Percentiles rank a stretch among this genome's conserved stretches.
These are phyloP conservation scores for Puccinellia tenuiflora DNA, from an alignment of 176 grass and related monocot genomes.

Conservation along the genomic window DNA sequence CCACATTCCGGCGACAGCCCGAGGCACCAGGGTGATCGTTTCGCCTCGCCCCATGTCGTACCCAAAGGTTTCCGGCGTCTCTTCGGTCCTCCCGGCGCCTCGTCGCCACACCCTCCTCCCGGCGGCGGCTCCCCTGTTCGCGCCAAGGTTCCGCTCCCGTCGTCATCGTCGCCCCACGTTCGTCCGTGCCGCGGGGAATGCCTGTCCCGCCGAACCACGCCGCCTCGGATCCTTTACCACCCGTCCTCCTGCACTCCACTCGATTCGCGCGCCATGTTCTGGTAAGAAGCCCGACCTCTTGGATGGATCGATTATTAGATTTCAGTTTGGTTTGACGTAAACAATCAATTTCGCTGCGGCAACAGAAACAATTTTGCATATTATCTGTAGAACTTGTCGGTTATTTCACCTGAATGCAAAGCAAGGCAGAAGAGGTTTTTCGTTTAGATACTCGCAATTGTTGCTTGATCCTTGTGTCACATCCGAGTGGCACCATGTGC, in stretches of 20 bases:
- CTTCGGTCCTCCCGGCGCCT: neutral
- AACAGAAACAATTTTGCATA: neutral
- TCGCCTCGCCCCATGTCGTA: neutral
- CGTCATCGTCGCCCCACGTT: neutral
- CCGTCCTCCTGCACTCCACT: neutral
- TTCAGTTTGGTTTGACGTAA: neutral
- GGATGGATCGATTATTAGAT: neutral
- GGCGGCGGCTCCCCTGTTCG: neutral
- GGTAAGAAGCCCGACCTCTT: neutral
- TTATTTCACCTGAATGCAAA: neutral
- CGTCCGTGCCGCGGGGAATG: neutral
- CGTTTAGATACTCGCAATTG: neutral
- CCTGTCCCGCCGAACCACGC: neutral
- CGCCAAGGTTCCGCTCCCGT: neutral
- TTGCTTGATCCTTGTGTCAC: neutral
- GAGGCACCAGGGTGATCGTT: neutral
- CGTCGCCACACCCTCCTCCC: neutral
- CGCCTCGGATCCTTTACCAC: neutral
- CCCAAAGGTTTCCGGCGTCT: neutral
- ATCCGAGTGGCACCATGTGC: neutral
- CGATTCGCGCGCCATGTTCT: neutral
- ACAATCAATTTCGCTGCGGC: neutral
- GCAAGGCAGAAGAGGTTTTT: neutral
- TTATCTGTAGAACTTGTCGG: neutral
- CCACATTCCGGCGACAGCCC: neutral